These are phyloP conservation scores for Rhizoclosmatium hyalinum DNA, from an alignment of 371 early-diverging fungal genomes.

Conservation along the genomic window DNA sequence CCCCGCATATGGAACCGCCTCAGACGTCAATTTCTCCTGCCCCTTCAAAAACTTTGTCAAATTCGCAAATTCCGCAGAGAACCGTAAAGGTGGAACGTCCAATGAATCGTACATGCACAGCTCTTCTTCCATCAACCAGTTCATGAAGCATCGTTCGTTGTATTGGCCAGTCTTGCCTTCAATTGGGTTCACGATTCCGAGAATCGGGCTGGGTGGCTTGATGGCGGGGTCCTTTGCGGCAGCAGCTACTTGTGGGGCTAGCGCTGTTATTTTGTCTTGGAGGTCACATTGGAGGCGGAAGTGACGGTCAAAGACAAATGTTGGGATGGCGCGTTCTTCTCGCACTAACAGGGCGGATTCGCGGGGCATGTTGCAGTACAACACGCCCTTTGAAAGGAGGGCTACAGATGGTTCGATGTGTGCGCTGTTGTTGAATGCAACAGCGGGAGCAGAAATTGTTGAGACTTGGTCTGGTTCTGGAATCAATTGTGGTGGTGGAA, in stretches of 20 bases:
- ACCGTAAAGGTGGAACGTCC: slow-evolving; percentile 36
- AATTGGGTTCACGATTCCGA: slow-evolving; percentile 8
- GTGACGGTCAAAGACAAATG: slow-evolving; percentile 22
- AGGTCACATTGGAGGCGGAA: slow-evolving; percentile 17
- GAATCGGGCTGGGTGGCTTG: background rate
- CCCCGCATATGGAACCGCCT: slow-evolving; percentile 39
- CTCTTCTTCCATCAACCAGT: slow-evolving; percentile 26
- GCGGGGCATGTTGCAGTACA: slow-evolving; percentile 18
- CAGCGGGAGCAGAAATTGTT: background rate
- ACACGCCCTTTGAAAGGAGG: slow-evolving; percentile 10
- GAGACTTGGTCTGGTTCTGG: background rate
- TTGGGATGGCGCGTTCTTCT: slow-evolving; percentile 4
- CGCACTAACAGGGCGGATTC: slow-evolving; percentile 3
- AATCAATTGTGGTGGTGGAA: background rate
- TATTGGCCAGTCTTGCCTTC: background rate
- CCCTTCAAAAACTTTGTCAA: slow-evolving; percentile 25
- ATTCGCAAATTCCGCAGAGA: slow-evolving; percentile 41
- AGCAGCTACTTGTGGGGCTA: background rate
- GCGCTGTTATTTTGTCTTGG: background rate
- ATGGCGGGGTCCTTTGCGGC: background rate
- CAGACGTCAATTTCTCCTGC: slow-evolving; percentile 22
- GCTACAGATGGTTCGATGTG: slow-evolving; percentile 9
- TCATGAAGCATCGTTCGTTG: slow-evolving; percentile 1
- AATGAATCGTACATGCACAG: slow-evolving; percentile 26
- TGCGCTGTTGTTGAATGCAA: background rate